These are phyloP conservation scores for Karstenula rhodostoma DNA, from an alignment of 2,329 filamentous ascomycete species.

Conservation along the genomic window DNA sequence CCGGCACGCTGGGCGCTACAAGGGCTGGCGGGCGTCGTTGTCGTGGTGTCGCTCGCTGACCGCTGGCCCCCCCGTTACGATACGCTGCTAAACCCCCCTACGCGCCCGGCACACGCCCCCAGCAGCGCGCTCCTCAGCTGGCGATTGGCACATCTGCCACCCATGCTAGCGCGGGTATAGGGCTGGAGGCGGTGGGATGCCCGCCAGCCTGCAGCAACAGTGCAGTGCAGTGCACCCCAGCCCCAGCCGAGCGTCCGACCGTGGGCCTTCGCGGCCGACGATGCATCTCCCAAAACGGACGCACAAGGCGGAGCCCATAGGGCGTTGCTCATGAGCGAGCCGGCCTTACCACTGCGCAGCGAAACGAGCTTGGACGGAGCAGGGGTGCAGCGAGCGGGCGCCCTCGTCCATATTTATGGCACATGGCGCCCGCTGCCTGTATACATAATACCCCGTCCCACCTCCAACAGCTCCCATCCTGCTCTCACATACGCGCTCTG, in stretches of 20 bases:
- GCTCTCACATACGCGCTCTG: conserved; percentile 27
- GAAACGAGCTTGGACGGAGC: conserved; percentile 14
- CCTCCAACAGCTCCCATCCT: conserved; percentile 24
- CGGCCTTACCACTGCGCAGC: conserved; percentile 21
- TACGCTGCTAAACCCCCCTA: conserved; percentile 12
- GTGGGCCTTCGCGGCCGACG: conserved; percentile 9
- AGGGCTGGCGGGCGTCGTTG: no score
- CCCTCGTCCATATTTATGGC: conserved; percentile 36
- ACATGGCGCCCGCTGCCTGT: conserved; percentile 12
- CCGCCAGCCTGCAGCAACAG: conserved; percentile 23
- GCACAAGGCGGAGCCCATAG: conserved; percentile 14
- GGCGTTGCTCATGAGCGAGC: conserved; percentile 13
- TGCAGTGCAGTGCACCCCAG: conserved; percentile 19
- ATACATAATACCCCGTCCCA: conserved; percentile 14
- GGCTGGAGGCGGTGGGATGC: conserved; percentile 17
- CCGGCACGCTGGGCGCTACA: conserved; percentile 8
- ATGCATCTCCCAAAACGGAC: conserved; percentile 10
- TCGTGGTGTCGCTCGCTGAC: conserved; percentile 26
- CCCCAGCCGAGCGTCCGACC: no score
- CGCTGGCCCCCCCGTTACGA: conserved; percentile 18
- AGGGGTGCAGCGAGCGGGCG: conserved; percentile 7
- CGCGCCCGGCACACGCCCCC: conserved; percentile 7
- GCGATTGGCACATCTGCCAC: conserved; percentile 13
- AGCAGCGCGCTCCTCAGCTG: conserved; percentile 3
- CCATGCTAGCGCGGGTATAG: conserved; percentile 14